Conservation (phyloP, 805 yeast genomes). For the Brettanomyces nanus region DNA sequence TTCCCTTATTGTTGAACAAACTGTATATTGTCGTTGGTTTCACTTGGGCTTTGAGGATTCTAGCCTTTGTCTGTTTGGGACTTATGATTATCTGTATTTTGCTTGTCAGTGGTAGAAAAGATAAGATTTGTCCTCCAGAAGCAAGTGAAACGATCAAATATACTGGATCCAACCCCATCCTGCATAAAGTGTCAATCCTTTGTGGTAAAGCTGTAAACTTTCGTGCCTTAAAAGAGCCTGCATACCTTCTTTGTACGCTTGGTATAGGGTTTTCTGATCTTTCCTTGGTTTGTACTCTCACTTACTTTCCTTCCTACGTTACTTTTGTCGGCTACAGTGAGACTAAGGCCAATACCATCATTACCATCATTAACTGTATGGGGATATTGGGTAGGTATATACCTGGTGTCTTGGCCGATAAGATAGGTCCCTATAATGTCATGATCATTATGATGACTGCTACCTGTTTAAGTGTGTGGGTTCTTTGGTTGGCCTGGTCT, state of each 20-base stretch:
- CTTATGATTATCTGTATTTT: conserved; percentile 35
- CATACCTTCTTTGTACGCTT: conserved; percentile 30
- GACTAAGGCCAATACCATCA: conserved; percentile 27
- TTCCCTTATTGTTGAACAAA: conserved; percentile 40
- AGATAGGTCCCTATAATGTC: conserved; percentile 34
- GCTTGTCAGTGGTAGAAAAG: conserved; percentile 33
- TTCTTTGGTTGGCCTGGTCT: conserved; percentile 33
- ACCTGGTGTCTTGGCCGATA: conserved; percentile 35
- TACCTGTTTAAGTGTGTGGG: conserved; percentile 31
- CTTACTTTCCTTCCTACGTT: conserved; percentile 48
- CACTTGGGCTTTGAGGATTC: conserved; percentile 45
- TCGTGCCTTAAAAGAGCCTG: conserved; percentile 30
- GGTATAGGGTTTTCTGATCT: conserved; percentile 39
- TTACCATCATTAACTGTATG: conserved; percentile 31
- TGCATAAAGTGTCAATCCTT: conserved; percentile 4
- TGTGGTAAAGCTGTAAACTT: conserved; percentile 30
- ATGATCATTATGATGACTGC: conserved; percentile 30
- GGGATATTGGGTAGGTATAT: conserved; percentile 34
- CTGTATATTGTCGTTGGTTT: conserved; percentile 40
- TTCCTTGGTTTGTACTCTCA: conserved; percentile 37
- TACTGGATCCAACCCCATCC: background rate
- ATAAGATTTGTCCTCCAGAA: conserved; percentile 6
- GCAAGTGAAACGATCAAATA: background rate
- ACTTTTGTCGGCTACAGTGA: conserved; percentile 29
- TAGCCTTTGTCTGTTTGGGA: conserved; percentile 35